Percentiles rank a stretch among this genome's conserved stretches.
Evolutionary conservation across 2,329 filamentous ascomycete species (phyloP).

Genomic region (Aaosphaeria arxii): DNA sequence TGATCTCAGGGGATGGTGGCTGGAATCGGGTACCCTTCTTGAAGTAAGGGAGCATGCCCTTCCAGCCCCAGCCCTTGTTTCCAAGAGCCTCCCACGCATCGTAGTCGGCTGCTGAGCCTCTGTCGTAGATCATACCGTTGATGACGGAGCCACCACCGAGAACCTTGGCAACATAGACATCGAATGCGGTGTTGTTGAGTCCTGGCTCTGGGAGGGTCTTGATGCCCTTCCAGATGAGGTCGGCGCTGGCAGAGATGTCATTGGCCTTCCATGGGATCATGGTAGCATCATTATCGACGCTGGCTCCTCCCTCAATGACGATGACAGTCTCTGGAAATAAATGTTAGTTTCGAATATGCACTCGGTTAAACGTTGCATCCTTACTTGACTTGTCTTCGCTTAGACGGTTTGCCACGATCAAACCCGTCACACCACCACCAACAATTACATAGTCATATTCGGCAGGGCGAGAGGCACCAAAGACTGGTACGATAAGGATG

Average conservation of each 20-base stretch:
- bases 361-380: not conserved
- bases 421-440: slow-evolving; percentile 27
- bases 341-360: not conserved
- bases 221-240: slow-evolving; percentile 9
- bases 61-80: slow-evolving; percentile 60
- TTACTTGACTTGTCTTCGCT: slow-evolving; percentile 20
- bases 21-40: slow-evolving; percentile 27
- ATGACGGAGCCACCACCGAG: slow-evolving; percentile 22
- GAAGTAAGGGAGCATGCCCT: slow-evolving; percentile 38
- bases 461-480: slow-evolving; percentile 3
- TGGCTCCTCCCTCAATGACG: not conserved
- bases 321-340: slow-evolving; percentile 1
- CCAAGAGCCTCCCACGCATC: slow-evolving; percentile 60
- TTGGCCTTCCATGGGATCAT: slow-evolving; percentile 14
- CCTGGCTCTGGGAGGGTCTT: slow-evolving; percentile 17
- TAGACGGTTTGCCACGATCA: slow-evolving; percentile 26
- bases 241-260: slow-evolving; percentile 12
- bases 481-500: slow-evolving; percentile 16
- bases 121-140: slow-evolving; percentile 38
- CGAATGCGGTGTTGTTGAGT: slow-evolving; percentile 15
- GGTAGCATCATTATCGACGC: slow-evolving; percentile 16
- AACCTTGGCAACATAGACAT: slow-evolving; percentile 16
- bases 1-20: slow-evolving; percentile 15
- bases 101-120: slow-evolving; percentile 35
- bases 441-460: slow-evolving; percentile 32